Evolutionary conservation across 2,329 filamentous ascomycete genomes (phyloP), one percentile per base, ranked within the genome.

Genomic region (Purpureocillium lavendulum): DNA sequence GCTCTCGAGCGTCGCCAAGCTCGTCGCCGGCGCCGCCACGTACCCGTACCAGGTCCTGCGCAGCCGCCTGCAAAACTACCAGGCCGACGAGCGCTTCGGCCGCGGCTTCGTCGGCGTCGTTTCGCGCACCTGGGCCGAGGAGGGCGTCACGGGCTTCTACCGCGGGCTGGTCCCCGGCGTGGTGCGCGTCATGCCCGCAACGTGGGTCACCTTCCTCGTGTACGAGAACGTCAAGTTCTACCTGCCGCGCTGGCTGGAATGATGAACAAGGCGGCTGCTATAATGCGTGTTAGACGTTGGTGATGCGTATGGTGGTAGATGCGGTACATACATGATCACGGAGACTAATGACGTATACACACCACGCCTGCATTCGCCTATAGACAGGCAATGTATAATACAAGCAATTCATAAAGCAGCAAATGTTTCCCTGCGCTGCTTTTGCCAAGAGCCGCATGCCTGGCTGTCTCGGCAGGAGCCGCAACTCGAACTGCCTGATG

Each of bases 1-100:
- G 24, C 74, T 95, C 30, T 92, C 87, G 31, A 86, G 84, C 18
- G 62, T 78, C 4, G 82, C 87, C 35, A 98, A 98, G 65, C 70
- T 95, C 17, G 80, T 94, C 48, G 90, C 92, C 1, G 88, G 88
- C n/a, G 82, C 81, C 18, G 79, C 82, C 39, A 96, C 90, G 7
- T 98, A 97, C 58, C 92, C 92, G 2, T 94, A 96, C 58, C 92
- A 97, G 64, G 88, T 97, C 21, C 75, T 98, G 36, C 73, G 92
- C 45, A 87, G 87, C 48, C 73, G 92, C 33, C 66, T 98, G 60
- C 92, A 98, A 67, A 89, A 86, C 41, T 94, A 95, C 60, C 75
- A 92, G 58, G 85, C 87, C 3, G 81, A 84, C 34, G 69, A 75
- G 49, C 69, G 74, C 34, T 96, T 94, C 57, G 82, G 77, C 1